Evolutionary conservation across 1,139 yeast species (phyloP).

Genomic region (Citeromyces hawaiiensis): DNA sequence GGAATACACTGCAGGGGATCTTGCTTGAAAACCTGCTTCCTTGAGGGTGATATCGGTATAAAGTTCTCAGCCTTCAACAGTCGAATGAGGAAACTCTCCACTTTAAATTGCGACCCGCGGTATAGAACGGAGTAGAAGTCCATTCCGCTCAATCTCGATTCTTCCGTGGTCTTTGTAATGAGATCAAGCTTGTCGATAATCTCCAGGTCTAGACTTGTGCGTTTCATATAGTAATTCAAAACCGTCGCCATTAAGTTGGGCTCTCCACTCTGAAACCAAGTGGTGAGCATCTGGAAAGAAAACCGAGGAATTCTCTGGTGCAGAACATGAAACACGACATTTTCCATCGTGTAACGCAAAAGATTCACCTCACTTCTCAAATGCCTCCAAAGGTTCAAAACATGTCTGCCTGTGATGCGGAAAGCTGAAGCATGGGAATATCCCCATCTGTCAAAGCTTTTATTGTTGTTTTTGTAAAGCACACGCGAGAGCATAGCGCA

Average conservation of each 20-base stretch:
- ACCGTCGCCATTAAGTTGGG: slow-evolving; percentile 22
- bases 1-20: slow-evolving; percentile 83
- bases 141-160: slow-evolving; percentile 76
- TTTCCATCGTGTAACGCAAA: slow-evolving; percentile 64
- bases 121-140: slow-evolving; percentile 82
- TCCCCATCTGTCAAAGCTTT: slow-evolving; percentile 69
- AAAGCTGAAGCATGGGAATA: slow-evolving; percentile 64
- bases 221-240: slow-evolving; percentile 34
- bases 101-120: slow-evolving; percentile 88
- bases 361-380: slow-evolving; percentile 50
- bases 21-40: slow-evolving; percentile 71
- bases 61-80: slow-evolving; percentile 66
- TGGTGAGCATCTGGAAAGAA: slow-evolving; percentile 32
- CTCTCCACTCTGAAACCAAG: slow-evolving; percentile 26
- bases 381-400: slow-evolving; percentile 75
- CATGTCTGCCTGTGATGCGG: slow-evolving; percentile 63
- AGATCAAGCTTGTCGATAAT: slow-evolving; percentile 53
- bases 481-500: slow-evolving; percentile 39
- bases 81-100: slow-evolving; percentile 70
- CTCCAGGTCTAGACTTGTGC: slow-evolving; percentile 33
- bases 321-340: slow-evolving; percentile 52
- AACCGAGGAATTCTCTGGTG: slow-evolving; percentile 59
- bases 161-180: slow-evolving; percentile 63
- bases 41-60: slow-evolving; percentile 67
- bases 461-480: slow-evolving; percentile 30